Conservation (phyloP, 192 early-diverging fungal species). For the Podila epicladia region DNA sequence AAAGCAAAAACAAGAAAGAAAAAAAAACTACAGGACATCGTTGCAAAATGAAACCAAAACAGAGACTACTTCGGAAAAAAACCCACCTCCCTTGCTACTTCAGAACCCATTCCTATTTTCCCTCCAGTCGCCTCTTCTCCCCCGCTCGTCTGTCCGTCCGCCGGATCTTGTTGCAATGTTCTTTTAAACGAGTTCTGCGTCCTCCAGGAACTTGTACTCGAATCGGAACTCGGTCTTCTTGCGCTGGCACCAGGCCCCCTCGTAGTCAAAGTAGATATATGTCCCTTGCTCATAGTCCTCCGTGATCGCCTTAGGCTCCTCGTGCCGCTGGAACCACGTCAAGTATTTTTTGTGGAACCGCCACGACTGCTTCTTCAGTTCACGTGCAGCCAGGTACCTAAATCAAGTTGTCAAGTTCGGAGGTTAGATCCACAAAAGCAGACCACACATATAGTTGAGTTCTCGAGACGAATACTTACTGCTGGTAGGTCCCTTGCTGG, state of each 20-base stretch:
- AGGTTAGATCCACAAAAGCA: background rate
- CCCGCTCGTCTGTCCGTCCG: too few relatives aligned
- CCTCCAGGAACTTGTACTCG: conserved; percentile 90
- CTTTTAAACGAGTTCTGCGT: conserved; percentile 71
- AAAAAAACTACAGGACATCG: too few relatives aligned
- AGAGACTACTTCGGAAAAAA: too few relatives aligned
- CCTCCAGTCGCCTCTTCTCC: too few relatives aligned
- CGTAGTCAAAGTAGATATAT: conserved; percentile 99
- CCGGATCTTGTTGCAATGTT: too few relatives aligned
- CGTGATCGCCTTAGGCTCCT: conserved; percentile 95
- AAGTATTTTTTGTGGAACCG: conserved; percentile 98
- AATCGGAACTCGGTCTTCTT: conserved; percentile 98
- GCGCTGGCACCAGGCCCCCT: conserved; percentile 95
- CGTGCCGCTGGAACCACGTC: conserved; percentile 99
- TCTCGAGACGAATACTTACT: conserved; percentile 66
- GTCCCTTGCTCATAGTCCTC: conserved; percentile 98
- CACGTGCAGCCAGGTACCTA: conserved; percentile 91
- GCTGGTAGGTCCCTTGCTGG: conserved; percentile 95
- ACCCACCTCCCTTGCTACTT: too few relatives aligned
- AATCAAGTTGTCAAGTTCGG: background rate
- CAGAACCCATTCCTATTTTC: too few relatives aligned
- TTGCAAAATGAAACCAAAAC: too few relatives aligned
- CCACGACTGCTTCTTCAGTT: conserved; percentile 97
- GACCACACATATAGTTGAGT: background rate
- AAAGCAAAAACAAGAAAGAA: too few relatives aligned